Evolutionary conservation across 495 filamentous ascomycete species (phyloP).

Genomic region (Aspergillus diversus): DNA sequence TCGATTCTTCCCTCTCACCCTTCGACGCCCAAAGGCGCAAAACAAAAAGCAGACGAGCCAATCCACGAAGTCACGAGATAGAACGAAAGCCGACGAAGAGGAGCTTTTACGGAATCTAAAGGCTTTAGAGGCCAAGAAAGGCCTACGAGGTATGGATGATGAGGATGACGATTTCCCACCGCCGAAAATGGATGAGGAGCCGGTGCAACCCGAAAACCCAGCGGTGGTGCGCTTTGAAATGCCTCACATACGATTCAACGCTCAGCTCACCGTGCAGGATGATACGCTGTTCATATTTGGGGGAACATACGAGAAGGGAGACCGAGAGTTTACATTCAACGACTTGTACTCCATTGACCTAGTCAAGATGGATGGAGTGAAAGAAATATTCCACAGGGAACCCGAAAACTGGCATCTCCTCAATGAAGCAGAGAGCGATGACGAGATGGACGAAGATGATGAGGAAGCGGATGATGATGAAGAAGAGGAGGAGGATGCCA

Average conservation of each 20-base stretch:
- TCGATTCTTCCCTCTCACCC: conserved; percentile 81
- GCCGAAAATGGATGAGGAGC: conserved; percentile 55
- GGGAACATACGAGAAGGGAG: conserved; percentile 92
- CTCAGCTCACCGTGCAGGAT: conserved; percentile 85
- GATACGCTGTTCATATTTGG: conserved; percentile 92
- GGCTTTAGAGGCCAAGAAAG: conserved; percentile 71
- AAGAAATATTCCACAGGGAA: conserved; percentile 82
- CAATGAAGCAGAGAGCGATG: conserved; percentile 69
- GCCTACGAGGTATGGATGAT: conserved; percentile 54
- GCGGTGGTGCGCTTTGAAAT: conserved; percentile 66
- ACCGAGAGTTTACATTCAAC: conserved; percentile 92
- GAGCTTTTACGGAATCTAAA: conserved; percentile 85
- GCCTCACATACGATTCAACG: conserved; percentile 87
- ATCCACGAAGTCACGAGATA: conserved; percentile 61
- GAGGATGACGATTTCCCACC: conserved; percentile 56
- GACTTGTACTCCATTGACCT: conserved; percentile 92
- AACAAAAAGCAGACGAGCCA: conserved; percentile 63
- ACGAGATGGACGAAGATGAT: conserved; percentile 69
- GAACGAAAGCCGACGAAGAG: conserved; percentile 84
- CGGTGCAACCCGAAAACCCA: conserved; percentile 53
- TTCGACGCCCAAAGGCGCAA: conserved; percentile 67
- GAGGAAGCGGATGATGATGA: conserved; percentile 66
- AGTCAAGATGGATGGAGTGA: conserved; percentile 88
- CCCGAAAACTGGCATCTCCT: conserved; percentile 84
- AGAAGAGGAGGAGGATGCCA: conserved; percentile 43